Conservation (phyloP, 2,329 filamentous ascomycete species). For the Fusarium sp. region DNA sequence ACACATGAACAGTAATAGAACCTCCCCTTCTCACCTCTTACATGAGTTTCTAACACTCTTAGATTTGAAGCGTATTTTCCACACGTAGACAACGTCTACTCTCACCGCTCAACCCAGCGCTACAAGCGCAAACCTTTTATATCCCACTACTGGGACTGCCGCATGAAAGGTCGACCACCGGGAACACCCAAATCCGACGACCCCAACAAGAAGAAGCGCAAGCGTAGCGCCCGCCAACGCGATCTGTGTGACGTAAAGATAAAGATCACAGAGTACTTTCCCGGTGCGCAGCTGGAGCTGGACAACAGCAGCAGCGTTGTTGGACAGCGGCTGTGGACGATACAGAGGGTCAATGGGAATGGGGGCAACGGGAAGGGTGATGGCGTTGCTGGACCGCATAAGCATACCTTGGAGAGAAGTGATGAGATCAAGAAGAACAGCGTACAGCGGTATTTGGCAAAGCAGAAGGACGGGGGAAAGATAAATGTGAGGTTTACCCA, state of each 20-base stretch:
- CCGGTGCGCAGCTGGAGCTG: constrained; percentile 56
- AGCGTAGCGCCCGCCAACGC: constrained; percentile 75
- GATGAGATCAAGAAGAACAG: constrained; percentile 85
- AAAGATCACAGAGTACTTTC: constrained; percentile 83
- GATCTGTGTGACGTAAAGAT: constrained; percentile 89
- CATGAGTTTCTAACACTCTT: constrained; percentile 5
- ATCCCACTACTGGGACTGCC: constrained; percentile 86
- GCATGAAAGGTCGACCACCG: constrained; percentile 79
- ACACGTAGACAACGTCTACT: constrained; percentile 86
- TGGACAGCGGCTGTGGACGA: constrained; percentile 72
- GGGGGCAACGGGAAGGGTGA: constrained; percentile 77
- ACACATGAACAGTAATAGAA: constrained; percentile 73
- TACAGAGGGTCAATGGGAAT: constrained; percentile 81
- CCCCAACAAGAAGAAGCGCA: constrained; percentile 83
- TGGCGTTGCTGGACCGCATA: constrained; percentile 75
- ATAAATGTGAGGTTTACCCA: constrained; percentile 35
- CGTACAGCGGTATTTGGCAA: constrained; percentile 71
- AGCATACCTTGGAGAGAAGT: constrained; percentile 76
- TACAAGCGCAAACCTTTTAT: constrained; percentile 86
- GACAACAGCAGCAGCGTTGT: constrained; percentile 41
- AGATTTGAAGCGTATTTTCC: constrained; percentile 85
- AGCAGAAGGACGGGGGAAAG: constrained; percentile 72
- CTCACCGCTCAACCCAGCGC: constrained; percentile 80
- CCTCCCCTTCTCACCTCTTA: too few relatives aligned
- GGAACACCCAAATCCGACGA: constrained; percentile 83